Percentiles rank a stretch among this genome's conserved stretches.
Evolutionary conservation across 345 rosid genomes (phyloP).

Genomic region (Cochlearia excelsa): DNA sequence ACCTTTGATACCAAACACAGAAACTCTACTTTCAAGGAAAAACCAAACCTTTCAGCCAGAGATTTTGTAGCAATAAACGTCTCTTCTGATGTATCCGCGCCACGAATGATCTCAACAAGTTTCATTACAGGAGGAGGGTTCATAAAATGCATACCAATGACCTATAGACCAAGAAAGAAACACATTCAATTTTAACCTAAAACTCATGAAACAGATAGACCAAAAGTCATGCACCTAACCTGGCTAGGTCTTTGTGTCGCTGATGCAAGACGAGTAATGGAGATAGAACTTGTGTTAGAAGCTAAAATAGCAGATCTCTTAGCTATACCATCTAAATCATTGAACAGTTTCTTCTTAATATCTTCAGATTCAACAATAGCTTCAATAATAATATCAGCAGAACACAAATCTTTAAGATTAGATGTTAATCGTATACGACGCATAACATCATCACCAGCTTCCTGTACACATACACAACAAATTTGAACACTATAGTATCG

Average conservation of each 20-base stretch:
- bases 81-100: slow-evolving; percentile 83
- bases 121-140: slow-evolving; percentile 98
- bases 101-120: slow-evolving; percentile 79
- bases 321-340: slow-evolving; percentile 52
- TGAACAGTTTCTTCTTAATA: slow-evolving; percentile 64
- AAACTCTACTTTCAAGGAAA: not conserved
- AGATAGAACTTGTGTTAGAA: slow-evolving; percentile 88
- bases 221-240: slow-evolving; percentile 34
- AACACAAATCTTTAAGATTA: slow-evolving; percentile 51
- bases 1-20: not conserved
- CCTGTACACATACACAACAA: slow-evolving; percentile 37
- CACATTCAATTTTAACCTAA: not conserved
- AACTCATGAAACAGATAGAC: not conserved
- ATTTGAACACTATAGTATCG: not conserved
- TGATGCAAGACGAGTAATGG: slow-evolving; percentile 83
- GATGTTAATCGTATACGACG: slow-evolving; percentile 56
- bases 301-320: slow-evolving; percentile 75
- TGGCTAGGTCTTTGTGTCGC: slow-evolving; percentile 65
- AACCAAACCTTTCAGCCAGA: slow-evolving; percentile 68
- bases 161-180: slow-evolving; percentile 32
- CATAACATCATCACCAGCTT: slow-evolving; percentile 53
- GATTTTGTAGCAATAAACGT: slow-evolving; percentile 57
- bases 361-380: slow-evolving; percentile 90
- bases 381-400: slow-evolving; percentile 68
- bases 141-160: slow-evolving; percentile 94